phyloP scores from a whole-genome alignment of 2,329 filamentous ascomycete genomes.

The Fusarium stilboides region DNA sequence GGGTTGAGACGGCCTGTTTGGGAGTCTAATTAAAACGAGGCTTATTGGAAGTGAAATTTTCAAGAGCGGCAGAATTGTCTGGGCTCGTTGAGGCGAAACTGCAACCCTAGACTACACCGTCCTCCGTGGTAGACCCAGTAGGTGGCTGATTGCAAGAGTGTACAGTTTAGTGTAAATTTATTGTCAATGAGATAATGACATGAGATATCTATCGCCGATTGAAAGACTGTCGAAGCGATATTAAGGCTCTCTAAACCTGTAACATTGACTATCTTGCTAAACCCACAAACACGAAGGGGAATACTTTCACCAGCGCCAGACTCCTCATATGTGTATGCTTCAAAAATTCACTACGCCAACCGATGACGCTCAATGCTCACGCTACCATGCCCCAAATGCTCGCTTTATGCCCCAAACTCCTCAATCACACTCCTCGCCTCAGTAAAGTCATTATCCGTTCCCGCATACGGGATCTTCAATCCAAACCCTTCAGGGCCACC shows the following conservation, averaged over 20 bases:
- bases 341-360: background rate
- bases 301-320: background rate
- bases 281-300: background rate
- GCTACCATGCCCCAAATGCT: background rate
- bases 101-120: background rate
- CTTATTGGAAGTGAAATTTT: background rate
- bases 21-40: background rate
- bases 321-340: background rate
- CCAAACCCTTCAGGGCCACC: conserved; percentile 56
- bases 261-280: too few relatives aligned
- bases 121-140: too few relatives aligned
- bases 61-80: background rate
- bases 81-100: background rate
- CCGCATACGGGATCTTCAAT: conserved; percentile 50
- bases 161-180: too few relatives aligned
- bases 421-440: conserved; percentile 67
- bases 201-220: too few relatives aligned
- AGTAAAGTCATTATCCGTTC: conserved; percentile 56
- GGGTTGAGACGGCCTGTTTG: background rate
- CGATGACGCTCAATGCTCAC: background rate
- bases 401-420: conserved; percentile 56
- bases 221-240: too few relatives aligned
- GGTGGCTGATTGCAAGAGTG: too few relatives aligned
- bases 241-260: too few relatives aligned
- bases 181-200: too few relatives aligned